A percentile compares a stretch with the other conserved stretches of the same genome.
phyloP scores from a whole-genome alignment of 306 rosid species.

The Vigna trinervia region DNA sequence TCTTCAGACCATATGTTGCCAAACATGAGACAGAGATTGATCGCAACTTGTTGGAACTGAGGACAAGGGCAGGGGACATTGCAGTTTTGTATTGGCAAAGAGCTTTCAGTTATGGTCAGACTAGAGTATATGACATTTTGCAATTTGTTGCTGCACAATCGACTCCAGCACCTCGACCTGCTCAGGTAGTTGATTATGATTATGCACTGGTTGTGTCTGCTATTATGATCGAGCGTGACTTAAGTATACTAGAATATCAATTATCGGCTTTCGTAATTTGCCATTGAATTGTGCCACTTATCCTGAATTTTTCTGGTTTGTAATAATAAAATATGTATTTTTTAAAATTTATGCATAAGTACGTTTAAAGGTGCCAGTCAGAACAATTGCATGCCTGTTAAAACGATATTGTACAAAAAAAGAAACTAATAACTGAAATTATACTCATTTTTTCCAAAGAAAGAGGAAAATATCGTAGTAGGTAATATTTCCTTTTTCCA shows the following conservation, averaged over 20 bases:
- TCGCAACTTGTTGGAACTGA: slow-evolving; percentile 81
- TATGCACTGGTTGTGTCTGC: slow-evolving; percentile 23
- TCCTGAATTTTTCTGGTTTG: slow-evolving; percentile 1
- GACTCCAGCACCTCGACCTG: slow-evolving; percentile 72
- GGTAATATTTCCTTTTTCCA: not conserved
- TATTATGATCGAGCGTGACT: slow-evolving; percentile 11
- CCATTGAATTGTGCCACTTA: slow-evolving; percentile 24
- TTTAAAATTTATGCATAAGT: not conserved
- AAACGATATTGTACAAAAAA: slow-evolving; percentile 5
- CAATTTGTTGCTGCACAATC: slow-evolving; percentile 89
- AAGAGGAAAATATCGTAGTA: not conserved
- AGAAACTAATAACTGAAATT: slow-evolving; percentile 10
- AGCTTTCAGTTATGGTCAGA: slow-evolving; percentile 88
- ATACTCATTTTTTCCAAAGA: not conserved
- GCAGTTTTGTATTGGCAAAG: slow-evolving; percentile 80
- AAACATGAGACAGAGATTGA: slow-evolving; percentile 94
- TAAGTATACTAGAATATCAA: slow-evolving; percentile 22
- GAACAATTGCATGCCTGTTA: not conserved
- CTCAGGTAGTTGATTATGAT: slow-evolving; percentile 66
- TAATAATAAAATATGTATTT: not conserved
- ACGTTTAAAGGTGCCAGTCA: not conserved
- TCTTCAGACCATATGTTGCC: slow-evolving; percentile 90
- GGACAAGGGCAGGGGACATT: slow-evolving; percentile 83
- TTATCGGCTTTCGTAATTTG: not conserved
- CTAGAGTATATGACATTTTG: slow-evolving; percentile 79